Evolutionary conservation across 306 rosid genomes (phyloP).

Genomic region (Hylodesmum podocarpum): DNA sequence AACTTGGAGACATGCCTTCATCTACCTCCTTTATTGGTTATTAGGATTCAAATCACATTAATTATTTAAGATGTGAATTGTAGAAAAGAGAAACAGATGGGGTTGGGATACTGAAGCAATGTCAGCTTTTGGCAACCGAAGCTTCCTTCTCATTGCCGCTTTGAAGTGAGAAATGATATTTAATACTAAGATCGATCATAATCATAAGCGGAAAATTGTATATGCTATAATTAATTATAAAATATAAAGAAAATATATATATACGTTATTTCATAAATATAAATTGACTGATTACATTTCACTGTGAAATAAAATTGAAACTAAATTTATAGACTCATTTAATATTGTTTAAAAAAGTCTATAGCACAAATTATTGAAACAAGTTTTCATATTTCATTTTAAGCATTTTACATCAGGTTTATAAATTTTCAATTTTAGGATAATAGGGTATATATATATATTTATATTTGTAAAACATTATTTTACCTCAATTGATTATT

Average conservation of each 20-base stretch:
- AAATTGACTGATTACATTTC: no score
- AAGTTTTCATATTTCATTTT: neutral
- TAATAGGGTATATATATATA: no score
- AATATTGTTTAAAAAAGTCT: neutral
- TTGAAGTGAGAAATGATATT: neutral
- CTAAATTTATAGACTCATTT: no score
- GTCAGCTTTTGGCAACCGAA: neutral
- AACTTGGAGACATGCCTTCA: constrained; percentile 27
- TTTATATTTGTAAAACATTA: no score
- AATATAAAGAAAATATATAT: no score
- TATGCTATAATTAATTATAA: no score
- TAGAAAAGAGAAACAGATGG: neutral
- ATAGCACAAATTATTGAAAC: neutral
- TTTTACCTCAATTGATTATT: no score
- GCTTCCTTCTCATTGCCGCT: neutral
- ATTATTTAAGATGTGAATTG: no score
- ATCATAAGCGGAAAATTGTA: no score
- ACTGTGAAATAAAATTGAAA: no score
- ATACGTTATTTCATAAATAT: no score
- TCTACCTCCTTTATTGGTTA: constrained; percentile 13
- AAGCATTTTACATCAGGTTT: neutral
- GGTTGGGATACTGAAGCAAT: neutral
- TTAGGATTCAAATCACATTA: no score
- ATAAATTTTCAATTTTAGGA: neutral
- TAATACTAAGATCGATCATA: neutral